Percentiles rank a stretch among this genome's conserved stretches.
phyloP scores from a whole-genome alignment of 306 rosid genomes.

The Crotalaria pallida region DNA sequence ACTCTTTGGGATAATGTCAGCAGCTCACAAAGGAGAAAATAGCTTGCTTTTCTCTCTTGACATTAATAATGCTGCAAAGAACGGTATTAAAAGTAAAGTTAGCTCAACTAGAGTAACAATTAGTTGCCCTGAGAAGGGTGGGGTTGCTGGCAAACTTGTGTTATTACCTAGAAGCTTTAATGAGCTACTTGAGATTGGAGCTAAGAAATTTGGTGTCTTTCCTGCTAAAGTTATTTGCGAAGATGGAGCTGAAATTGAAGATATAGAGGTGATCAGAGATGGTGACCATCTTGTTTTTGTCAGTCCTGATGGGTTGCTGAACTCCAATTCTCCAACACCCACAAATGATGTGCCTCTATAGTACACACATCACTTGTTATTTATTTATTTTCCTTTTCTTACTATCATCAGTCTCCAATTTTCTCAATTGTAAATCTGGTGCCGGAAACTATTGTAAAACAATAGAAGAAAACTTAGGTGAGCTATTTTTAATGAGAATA shows the following conservation, averaged over 20 bases:
- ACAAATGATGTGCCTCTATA: not conserved
- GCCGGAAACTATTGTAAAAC: not conserved
- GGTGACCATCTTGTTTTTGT: constrained; percentile 72
- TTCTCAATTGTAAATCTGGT: constrained; percentile 12
- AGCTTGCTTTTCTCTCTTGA: constrained; percentile 23
- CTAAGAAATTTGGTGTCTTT: constrained; percentile 50
- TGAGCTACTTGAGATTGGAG: constrained; percentile 69
- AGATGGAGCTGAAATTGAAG: constrained; percentile 75
- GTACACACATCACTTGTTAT: not conserved
- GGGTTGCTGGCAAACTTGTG: constrained; percentile 59
- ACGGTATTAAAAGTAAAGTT: constrained; percentile 13
- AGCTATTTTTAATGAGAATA: too few species aligned
- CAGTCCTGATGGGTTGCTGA: constrained; percentile 4
- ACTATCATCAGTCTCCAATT: not conserved
- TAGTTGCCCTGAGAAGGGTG: constrained; percentile 68
- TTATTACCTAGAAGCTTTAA: constrained; percentile 56
- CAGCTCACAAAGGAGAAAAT: constrained; percentile 50
- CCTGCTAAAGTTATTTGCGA: constrained; percentile 40
- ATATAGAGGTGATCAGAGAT: constrained; percentile 77
- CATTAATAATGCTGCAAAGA: constrained; percentile 6
- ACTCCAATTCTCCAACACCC: not conserved
- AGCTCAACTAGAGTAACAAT: constrained; percentile 46
- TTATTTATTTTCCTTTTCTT: too few species aligned
- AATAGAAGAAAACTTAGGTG: not conserved
- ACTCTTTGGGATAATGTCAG: constrained; percentile 73